Percentiles rank a stretch among this genome's conserved stretches.
phyloP scores from a whole-genome alignment of 345 rosid genomes.

The Brassica incana region DNA sequence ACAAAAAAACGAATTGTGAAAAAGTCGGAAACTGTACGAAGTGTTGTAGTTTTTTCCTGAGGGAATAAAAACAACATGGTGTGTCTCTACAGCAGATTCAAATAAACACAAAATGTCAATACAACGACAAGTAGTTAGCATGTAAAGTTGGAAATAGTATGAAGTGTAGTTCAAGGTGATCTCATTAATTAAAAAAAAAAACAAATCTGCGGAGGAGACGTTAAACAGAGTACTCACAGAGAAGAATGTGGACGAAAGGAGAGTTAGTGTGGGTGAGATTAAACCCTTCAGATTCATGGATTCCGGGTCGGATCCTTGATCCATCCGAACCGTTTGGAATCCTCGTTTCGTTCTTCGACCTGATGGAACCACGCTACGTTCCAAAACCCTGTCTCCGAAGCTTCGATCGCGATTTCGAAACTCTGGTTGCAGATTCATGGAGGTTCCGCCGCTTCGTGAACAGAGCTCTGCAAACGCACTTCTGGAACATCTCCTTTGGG shows the following conservation, averaged over 20 bases:
- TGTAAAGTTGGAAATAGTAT: no score
- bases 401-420: slow-evolving; percentile 30
- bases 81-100: no score
- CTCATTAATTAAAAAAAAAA: no score
- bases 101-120: no score
- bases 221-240: not conserved
- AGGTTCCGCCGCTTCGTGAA: slow-evolving; percentile 20
- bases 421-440: slow-evolving; percentile 22
- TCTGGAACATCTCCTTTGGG: slow-evolving; percentile 38
- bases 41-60: no score
- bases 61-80: no score
- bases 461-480: slow-evolving; percentile 30
- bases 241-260: slow-evolving; percentile 35
- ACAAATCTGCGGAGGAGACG: no score
- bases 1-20: no score
- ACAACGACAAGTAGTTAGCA: no score
- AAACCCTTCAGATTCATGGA: slow-evolving; percentile 16
- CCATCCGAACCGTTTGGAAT: slow-evolving; percentile 8
- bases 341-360: slow-evolving; percentile 30
- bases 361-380: slow-evolving; percentile 30
- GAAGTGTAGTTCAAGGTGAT: no score
- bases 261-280: slow-evolving; percentile 24
- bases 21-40: no score
- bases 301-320: slow-evolving; percentile 38
- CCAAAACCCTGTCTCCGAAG: slow-evolving; percentile 25